Base-by-base conservation (phyloP, 2,329 filamentous ascomycete species). In the Dendrostoma leiphaemia region DNA sequence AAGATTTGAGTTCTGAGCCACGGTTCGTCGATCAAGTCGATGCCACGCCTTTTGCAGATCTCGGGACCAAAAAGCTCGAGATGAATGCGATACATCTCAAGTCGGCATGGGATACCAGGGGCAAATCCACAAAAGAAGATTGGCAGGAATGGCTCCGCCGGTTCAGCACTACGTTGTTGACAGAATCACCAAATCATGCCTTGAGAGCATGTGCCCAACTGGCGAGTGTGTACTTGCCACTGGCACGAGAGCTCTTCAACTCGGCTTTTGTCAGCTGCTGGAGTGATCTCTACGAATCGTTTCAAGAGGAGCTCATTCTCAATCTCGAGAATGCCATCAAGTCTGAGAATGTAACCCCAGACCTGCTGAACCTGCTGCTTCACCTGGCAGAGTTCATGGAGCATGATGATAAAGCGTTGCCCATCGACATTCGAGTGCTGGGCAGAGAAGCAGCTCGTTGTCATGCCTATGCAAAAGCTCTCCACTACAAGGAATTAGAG, bases 301-400 rank as follows among this genome's bases (percentile, higher is more conserved):
- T 96, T 64, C 94, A 97, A 63, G 93, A 99, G 48, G 94, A 99
- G 68, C 82, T 99, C 37, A 95, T 99, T 48, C 86, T 89, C 50
- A 96, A 95, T 23, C 96, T 99, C 49, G 94, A 99, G 69, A 91
- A 89, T 59, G 94, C 95, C 1, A 89, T 99, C 62, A 94, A 91
- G 51, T 97, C 93, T 3, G 89, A 93, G 49, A 93, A 97, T 63
- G 95, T 99, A 12, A 93, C 94, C 0, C 94, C 95, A 0, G 95
- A 99, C 69, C 88, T 99, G 61, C 78, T 99, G 8, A 93, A 96
- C 57, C 88, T 97, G 47, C 78, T 99, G 26, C 83, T 99, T 46
- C 99, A 99, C 65, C 80, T 99, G 48, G 94, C 94, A 21, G 94
- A 99, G 68, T 99, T 99, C 70, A 99, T 99, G 94, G 94, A 99